A percentile compares a stretch with the other conserved stretches of the same genome.
Conservation (phyloP, 352 stramenopile species). For the Phytophthora sp. region DNA sequence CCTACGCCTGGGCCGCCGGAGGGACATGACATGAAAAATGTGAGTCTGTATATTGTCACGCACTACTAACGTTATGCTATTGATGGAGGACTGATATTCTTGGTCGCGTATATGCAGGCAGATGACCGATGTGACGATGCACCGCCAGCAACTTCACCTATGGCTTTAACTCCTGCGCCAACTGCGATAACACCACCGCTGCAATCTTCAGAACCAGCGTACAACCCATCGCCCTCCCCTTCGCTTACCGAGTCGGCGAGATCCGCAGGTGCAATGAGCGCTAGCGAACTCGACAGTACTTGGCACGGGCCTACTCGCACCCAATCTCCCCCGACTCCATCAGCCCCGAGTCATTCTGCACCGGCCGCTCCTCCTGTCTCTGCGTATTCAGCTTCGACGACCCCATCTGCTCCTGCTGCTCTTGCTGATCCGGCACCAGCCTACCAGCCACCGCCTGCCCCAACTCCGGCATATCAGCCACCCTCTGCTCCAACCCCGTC, state of each 20-base stretch:
- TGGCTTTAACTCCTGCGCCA: constrained; percentile 19
- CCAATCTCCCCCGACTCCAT: constrained; percentile 1
- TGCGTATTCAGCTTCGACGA: constrained; percentile 14
- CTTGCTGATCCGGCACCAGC: constrained; percentile 14
- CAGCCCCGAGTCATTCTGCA: constrained; percentile 25
- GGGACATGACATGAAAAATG: constrained; percentile 46
- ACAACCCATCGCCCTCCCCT: constrained; percentile 38
- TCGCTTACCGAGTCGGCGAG: constrained; percentile 61
- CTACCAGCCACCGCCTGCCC: constrained; percentile 26
- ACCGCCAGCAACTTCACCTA: background rate
- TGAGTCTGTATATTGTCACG: constrained; percentile 27
- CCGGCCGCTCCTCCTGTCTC: constrained; percentile 20
- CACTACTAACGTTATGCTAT: background rate
- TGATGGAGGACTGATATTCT: background rate
- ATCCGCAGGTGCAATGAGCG: constrained; percentile 38
- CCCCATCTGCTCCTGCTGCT: constrained; percentile 5
- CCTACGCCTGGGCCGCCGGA: constrained; percentile 83
- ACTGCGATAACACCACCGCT: constrained; percentile 13
- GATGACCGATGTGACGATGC: constrained; percentile 25
- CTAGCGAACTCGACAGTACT: constrained; percentile 35
- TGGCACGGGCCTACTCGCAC: constrained; percentile 23
- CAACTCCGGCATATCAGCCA: constrained; percentile 12
- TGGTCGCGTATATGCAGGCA: constrained; percentile 12
- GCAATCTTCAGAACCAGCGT: constrained; percentile 10
- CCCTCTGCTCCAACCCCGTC: constrained; percentile 21